Base-by-base conservation (phyloP, 768 basidiomycete species). In the Boletus rubescentipes region DNA sequence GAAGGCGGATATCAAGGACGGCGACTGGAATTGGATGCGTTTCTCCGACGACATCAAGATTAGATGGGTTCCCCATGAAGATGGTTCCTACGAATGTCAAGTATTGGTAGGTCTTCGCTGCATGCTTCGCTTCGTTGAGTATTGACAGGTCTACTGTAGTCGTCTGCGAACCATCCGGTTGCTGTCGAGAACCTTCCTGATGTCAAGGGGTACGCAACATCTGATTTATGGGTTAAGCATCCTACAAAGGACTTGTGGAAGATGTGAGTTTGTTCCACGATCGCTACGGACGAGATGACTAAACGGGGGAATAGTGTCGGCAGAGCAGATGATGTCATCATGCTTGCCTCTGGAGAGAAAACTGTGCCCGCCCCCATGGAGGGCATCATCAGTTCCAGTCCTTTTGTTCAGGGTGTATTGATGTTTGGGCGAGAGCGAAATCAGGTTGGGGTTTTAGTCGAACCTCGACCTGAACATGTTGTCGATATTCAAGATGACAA, bases 201-300 rank as follows among this genome's bases (percentile, higher is more conserved):
- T 18, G 44, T 52, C 6, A 23, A 21, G 21, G 51, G 51, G 0
- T 53, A 53, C 12, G 44, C 51, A 30, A 53, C 37, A 9, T 9
- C 37, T 1, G 51, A 53, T 4, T 21, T 18, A 9, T 46, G 46
- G 30, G 11, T 39, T 31, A 46, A 46, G 18, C 44, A 53, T 57
- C 79, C 81, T 0, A 73, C 73, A 2, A 74, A 71, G 38, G 54
- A 69, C 2, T 6, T 75, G 30, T 82, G 77, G 75, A 77, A 70
- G 58, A 70, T 79, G 77, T 78, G 43, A 43, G 58, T 32, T 1
- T 36, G 1, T 18, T 26, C 14, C 8, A 18, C 21, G 15, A 29
- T 41, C 14, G 1, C 26, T 26, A 6, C 1, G 18, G 9, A 30
- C 21, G 1, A 9, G 15, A 23, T 34, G 16, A 36, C 29, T 36